Conservation (phyloP, 352 stramenopile genomes). For the Thalassiosira mediterranea region DNA sequence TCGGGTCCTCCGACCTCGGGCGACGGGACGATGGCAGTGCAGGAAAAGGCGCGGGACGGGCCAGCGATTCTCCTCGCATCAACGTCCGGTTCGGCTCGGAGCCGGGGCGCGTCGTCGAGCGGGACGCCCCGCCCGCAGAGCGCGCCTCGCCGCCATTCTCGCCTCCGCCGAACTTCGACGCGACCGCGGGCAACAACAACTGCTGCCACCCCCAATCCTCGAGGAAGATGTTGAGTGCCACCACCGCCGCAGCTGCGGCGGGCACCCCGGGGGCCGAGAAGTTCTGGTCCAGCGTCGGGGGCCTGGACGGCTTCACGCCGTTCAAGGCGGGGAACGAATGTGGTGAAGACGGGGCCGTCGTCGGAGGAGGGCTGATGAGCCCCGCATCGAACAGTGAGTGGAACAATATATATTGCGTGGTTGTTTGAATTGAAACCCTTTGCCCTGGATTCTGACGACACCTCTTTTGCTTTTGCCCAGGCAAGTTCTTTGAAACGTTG, state of each 20-base stretch:
- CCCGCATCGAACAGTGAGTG: conserved; percentile 48
- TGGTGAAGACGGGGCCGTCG: background rate
- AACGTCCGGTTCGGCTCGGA: conserved; percentile 16
- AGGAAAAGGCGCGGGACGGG: background rate
- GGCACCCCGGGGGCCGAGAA: conserved; percentile 43
- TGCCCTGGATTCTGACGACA: background rate
- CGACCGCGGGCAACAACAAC: conserved; percentile 7
- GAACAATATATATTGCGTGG: background rate
- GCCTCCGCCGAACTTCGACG: conserved; percentile 31
- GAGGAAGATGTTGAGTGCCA: conserved; percentile 18
- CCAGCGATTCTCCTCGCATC: background rate
- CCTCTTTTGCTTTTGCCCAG: background rate
- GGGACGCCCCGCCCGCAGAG: background rate
- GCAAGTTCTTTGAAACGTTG: conserved; percentile 41
- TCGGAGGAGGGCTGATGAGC: conserved; percentile 26
- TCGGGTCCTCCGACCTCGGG: background rate
- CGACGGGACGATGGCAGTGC: background rate
- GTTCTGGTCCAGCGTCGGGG: conserved; percentile 39
- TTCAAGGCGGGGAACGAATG: conserved; percentile 11
- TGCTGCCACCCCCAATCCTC: conserved; percentile 18
- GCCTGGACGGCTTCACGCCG: conserved; percentile 42
- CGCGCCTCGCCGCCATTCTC: conserved; percentile 18
- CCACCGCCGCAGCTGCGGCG: too few relatives aligned
- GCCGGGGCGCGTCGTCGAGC: conserved; percentile 38
- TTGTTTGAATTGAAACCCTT: conserved; percentile 2